Percentiles rank a stretch among this genome's conserved stretches.
Evolutionary conservation across 2,329 filamentous ascomycete species (phyloP).

Genomic region (Tolypocladium amazonense): DNA sequence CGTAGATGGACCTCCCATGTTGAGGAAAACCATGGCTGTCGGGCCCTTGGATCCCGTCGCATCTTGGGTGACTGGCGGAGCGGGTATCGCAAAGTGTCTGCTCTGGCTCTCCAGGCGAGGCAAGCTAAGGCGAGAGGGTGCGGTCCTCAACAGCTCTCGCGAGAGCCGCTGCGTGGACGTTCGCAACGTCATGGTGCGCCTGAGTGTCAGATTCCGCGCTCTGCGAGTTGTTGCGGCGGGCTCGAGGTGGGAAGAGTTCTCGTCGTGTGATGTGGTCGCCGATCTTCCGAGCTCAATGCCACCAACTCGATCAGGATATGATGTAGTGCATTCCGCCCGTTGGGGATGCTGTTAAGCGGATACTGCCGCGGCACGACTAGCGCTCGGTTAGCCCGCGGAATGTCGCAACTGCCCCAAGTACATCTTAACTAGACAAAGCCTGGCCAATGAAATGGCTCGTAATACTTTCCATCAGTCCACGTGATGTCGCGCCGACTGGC

Average conservation of each 20-base stretch:
- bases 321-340: not conserved
- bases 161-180: constrained; percentile 19
- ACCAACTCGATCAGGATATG: not conserved
- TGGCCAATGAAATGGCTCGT: constrained; percentile 15
- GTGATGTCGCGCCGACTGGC: constrained; percentile 18
- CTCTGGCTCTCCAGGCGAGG: constrained; percentile 19
- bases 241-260: not conserved
- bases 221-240: not conserved
- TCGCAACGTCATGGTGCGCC: constrained; percentile 18
- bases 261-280: not conserved
- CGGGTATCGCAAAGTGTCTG: constrained; percentile 28
- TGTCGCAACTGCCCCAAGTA: constrained; percentile 1
- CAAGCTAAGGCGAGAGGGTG: constrained; percentile 15
- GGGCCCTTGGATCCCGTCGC: constrained; percentile 61
- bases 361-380: not conserved
- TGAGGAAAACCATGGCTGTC: constrained; percentile 97
- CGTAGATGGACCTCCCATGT: constrained; percentile 94
- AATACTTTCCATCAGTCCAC: constrained; percentile 12
- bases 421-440: not conserved
- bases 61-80: constrained; percentile 73
- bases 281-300: not conserved
- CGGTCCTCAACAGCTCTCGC: constrained; percentile 13
- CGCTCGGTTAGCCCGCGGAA: not conserved
- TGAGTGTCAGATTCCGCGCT: not conserved
- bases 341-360: not conserved